Evolutionary conservation across 768 basidiomycete species (phyloP).

Genomic region (Mrakia blollopis): DNA sequence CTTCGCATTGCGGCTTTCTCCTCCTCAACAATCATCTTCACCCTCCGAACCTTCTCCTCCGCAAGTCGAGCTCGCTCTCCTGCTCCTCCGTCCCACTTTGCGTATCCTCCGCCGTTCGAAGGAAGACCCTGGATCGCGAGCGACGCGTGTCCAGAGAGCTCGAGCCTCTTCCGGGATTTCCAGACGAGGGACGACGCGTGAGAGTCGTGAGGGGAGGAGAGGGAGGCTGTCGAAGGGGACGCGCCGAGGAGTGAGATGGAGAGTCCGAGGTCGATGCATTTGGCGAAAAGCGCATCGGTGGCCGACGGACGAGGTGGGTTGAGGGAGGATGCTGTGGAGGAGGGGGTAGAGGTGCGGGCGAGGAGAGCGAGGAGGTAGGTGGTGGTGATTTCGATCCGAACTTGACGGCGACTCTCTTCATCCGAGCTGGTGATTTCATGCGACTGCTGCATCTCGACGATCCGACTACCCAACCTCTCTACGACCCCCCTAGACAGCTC

Average conservation of each 20-base stretch:
- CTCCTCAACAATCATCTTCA: not conserved
- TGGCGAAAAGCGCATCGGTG: constrained; percentile 8
- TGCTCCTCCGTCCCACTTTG: constrained; percentile 23
- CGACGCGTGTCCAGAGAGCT: not conserved
- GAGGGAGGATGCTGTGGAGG: not conserved
- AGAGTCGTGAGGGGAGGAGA: not conserved
- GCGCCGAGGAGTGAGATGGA: not conserved
- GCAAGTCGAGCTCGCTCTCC: constrained; percentile 14
- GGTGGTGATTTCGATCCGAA: constrained; percentile 4
- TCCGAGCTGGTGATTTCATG: too few species aligned
- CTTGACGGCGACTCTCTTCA: not conserved
- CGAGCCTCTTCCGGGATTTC: constrained; percentile 23
- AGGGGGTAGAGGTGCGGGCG: not conserved
- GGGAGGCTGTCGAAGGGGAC: not conserved
- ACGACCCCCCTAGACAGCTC: not conserved
- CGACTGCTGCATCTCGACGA: not conserved
- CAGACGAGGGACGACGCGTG: constrained; percentile 23
- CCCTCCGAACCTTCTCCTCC: constrained; percentile 1
- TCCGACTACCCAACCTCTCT: not conserved
- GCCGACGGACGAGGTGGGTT: not conserved
- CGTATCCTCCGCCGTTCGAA: not conserved
- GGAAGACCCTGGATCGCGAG: constrained; percentile 12
- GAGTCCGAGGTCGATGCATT: constrained; percentile 11
- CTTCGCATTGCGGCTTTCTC: not conserved
- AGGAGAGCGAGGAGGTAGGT: constrained; percentile 29